These are phyloP conservation scores for Backusella tuberculispora DNA, from an alignment of 192 early-diverging fungal species.

Conservation along the genomic window DNA sequence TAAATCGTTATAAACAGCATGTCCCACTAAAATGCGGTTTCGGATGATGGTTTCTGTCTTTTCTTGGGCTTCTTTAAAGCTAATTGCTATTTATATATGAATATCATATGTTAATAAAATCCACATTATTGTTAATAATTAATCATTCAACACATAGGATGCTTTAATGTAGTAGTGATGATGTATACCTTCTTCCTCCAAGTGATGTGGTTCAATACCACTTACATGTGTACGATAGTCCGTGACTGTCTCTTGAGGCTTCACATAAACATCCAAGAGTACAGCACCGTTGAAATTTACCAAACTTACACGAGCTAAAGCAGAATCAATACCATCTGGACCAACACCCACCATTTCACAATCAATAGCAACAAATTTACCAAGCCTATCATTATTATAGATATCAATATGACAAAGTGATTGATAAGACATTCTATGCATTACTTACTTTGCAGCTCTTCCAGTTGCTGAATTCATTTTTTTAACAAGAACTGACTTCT, in stretches of 20 bases:
- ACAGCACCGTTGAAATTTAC: slow-evolving; percentile 94
- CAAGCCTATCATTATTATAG: slow-evolving; percentile 49
- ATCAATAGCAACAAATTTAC: slow-evolving; percentile 95
- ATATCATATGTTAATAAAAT: neutral
- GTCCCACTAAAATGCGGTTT: slow-evolving; percentile 89
- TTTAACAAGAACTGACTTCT: slow-evolving; percentile 41
- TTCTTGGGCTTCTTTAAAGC: slow-evolving; percentile 82
- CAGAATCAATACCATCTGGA: slow-evolving; percentile 78
- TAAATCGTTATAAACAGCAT: slow-evolving; percentile 91
- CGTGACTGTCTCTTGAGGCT: slow-evolving; percentile 80
- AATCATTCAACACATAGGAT: no score
- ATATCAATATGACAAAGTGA: slow-evolving; percentile 31
- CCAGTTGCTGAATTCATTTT: slow-evolving; percentile 35
- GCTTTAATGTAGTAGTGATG: no score
- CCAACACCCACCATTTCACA: slow-evolving; percentile 99
- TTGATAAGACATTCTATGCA: neutral
- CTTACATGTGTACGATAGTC: slow-evolving; percentile 93
- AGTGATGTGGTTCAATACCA: slow-evolving; percentile 83
- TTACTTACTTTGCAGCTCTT: slow-evolving; percentile 32
- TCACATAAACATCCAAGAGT: slow-evolving; percentile 85
- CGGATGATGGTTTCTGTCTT: slow-evolving; percentile 82
- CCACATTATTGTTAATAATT: no score
- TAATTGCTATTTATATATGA: slow-evolving; percentile 47
- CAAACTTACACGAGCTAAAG: slow-evolving; percentile 86
- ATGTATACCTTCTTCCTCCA: slow-evolving; percentile 48